Evolutionary conservation across 306 rosid genomes (phyloP).

Genomic region (Vicia faba): DNA sequence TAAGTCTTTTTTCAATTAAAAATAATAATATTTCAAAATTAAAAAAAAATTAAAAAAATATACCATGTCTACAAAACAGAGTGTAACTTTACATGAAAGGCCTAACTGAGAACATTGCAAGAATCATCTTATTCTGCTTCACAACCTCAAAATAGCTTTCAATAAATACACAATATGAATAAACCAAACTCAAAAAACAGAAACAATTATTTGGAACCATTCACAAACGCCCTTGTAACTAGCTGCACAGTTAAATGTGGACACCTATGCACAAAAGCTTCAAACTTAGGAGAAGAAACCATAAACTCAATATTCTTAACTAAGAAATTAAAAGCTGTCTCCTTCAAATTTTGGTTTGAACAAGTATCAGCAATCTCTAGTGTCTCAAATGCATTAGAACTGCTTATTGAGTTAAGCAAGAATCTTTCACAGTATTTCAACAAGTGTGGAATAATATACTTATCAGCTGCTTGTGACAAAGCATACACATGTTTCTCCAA

Average conservation of each 20-base stretch:
- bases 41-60: not conserved
- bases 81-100: not conserved
- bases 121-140: not conserved
- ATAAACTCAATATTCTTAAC: conserved; percentile 57
- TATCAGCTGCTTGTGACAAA: conserved; percentile 71
- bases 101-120: not conserved
- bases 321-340: conserved; percentile 55
- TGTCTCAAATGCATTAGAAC: conserved; percentile 57
- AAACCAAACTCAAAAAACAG: conserved; percentile 5
- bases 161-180: conserved; percentile 10
- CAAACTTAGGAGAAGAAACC: conserved; percentile 52
- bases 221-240: conserved; percentile 60
- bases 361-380: conserved; percentile 70
- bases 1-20: not conserved
- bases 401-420: conserved; percentile 47
- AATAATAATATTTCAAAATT: not conserved
- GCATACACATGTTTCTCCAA: conserved; percentile 63
- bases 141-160: not conserved
- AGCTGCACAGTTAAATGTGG: conserved; percentile 71
- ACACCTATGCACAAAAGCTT: conserved; percentile 63
- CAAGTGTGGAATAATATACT: conserved; percentile 66
- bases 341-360: conserved; percentile 51
- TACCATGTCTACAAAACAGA: not conserved
- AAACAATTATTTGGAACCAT: conserved; percentile 36
- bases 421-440: conserved; percentile 61